These are phyloP conservation scores for Phylloporus arenicola DNA, from an alignment of 768 basidiomycete species.

Conservation along the genomic window DNA sequence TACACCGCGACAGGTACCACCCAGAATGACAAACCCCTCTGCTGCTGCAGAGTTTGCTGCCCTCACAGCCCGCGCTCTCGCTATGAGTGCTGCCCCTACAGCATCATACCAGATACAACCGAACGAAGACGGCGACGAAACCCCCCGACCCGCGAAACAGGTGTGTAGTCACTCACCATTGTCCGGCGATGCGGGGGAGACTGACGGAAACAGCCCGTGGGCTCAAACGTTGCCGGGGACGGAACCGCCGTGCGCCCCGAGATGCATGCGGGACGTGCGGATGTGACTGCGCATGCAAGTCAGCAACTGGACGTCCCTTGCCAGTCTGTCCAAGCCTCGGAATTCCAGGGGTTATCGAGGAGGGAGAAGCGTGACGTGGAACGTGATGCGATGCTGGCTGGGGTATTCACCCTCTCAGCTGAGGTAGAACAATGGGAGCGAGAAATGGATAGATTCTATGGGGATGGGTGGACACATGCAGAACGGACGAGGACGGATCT, in stretches of 20 bases:
- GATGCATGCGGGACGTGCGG: not conserved
- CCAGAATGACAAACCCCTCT: not conserved
- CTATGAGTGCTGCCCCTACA: not conserved
- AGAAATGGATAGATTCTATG: not conserved
- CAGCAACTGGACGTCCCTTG: not conserved
- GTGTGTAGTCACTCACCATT: not conserved
- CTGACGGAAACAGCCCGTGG: not conserved
- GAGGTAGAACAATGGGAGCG: not conserved
- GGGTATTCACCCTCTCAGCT: not conserved
- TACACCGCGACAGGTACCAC: not conserved
- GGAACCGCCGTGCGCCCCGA: conserved; percentile 8
- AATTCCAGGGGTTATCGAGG: not conserved
- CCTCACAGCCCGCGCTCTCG: not conserved
- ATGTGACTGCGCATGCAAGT: not conserved
- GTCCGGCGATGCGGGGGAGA: not conserved
- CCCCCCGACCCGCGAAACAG: not conserved
- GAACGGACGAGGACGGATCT: not conserved
- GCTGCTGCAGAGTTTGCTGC: not conserved
- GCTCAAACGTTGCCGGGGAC: too few relatives aligned
- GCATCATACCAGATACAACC: not conserved
- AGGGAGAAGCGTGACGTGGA: conserved; percentile 10
- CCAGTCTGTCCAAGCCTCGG: not conserved
- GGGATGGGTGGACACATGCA: not conserved
- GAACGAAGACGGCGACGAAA: not conserved
- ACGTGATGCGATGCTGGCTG: not conserved